Evolutionary conservation across 83 land plant species (phyloP).

Genomic region (Diphasiastrum complanatum): DNA sequence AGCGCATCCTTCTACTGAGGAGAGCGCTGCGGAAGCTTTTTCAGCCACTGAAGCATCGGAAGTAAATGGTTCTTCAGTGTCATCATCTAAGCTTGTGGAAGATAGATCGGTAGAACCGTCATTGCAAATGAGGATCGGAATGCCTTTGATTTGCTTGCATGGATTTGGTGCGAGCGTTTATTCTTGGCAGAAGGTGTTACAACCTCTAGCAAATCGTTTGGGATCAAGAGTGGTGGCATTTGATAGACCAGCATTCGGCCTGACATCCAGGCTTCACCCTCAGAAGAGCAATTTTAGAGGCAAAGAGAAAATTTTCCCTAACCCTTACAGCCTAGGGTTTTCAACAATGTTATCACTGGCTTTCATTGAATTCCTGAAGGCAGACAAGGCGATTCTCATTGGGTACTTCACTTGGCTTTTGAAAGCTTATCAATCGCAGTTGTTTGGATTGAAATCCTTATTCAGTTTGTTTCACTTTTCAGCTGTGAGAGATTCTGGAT

Average conservation of each 20-base stretch:
- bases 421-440: too few species aligned
- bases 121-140: slow-evolving; percentile 2
- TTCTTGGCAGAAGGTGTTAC: slow-evolving; percentile 73
- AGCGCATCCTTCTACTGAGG: slow-evolving; percentile 13
- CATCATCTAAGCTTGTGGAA: too few species aligned
- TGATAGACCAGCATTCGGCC: slow-evolving; percentile 95
- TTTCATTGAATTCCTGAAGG: slow-evolving; percentile 55
- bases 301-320: background rate
- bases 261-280: slow-evolving; percentile 47
- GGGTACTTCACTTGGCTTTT: slow-evolving; percentile 52
- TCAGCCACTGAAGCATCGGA: background rate
- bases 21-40: background rate
- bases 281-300: background rate
- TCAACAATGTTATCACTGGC: slow-evolving; percentile 56
- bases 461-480: background rate
- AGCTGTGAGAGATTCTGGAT: slow-evolving; percentile 1
- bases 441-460: background rate
- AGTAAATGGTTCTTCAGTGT: slow-evolving; percentile 7
- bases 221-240: slow-evolving; percentile 70
- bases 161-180: slow-evolving; percentile 94
- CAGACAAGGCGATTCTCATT: slow-evolving; percentile 64
- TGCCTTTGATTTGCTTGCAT: slow-evolving; percentile 64
- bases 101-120: background rate
- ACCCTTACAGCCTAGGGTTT: slow-evolving; percentile 74
- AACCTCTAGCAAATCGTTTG: slow-evolving; percentile 47